Conservation (phyloP, 768 basidiomycete species). For the Phaffia australis region DNA sequence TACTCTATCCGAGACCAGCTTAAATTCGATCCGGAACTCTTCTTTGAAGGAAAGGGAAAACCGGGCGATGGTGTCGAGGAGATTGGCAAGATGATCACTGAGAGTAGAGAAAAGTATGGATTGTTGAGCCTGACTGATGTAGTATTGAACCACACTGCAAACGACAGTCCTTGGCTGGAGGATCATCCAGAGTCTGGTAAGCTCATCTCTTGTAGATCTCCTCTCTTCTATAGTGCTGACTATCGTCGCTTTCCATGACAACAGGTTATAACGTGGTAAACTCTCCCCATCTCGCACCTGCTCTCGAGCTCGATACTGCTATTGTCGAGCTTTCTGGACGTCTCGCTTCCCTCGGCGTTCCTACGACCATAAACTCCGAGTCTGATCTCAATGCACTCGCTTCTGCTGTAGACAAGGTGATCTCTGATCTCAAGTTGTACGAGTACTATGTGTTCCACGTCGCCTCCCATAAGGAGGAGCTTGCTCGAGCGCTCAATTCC, state of each 20-base stretch:
- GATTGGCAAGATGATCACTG: slow-evolving; percentile 54
- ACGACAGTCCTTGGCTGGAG: slow-evolving; percentile 79
- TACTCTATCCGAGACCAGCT: slow-evolving; percentile 87
- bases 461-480: slow-evolving; percentile 50
- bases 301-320: slow-evolving; percentile 78
- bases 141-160: slow-evolving; percentile 93
- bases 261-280: slow-evolving; percentile 81
- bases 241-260: background rate
- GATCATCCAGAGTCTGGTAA: slow-evolving; percentile 91
- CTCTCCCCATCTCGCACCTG: slow-evolving; percentile 83
- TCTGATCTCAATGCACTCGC: slow-evolving; percentile 61
- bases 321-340: slow-evolving; percentile 68
- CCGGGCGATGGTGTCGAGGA: slow-evolving; percentile 43
- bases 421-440: slow-evolving; percentile 66
- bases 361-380: slow-evolving; percentile 54
- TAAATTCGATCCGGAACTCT: slow-evolving; percentile 66
- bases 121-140: slow-evolving; percentile 85
- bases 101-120: slow-evolving; percentile 75
- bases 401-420: slow-evolving; percentile 49
- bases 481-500: slow-evolving; percentile 48
- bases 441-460: slow-evolving; percentile 87
- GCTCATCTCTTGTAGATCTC: slow-evolving; percentile 28
- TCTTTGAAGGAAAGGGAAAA: slow-evolving; percentile 42
- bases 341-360: slow-evolving; percentile 57
- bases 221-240: background rate